Conservation (phyloP, 805 yeast species). For the Yamadazyma kitorensis region DNA sequence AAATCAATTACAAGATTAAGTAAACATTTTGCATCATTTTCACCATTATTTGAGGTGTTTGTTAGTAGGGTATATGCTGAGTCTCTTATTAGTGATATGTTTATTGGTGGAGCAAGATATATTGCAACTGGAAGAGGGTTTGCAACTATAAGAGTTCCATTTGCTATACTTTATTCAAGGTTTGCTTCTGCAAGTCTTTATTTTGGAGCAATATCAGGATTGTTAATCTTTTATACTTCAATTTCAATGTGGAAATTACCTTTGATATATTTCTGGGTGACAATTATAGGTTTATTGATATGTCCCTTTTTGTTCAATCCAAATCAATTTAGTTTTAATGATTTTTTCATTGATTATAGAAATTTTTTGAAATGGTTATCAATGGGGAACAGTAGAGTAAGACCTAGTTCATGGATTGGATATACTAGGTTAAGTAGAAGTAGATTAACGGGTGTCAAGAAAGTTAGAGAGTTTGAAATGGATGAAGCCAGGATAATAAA, state of each 20-base stretch:
- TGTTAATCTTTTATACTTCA: slow-evolving; percentile 55
- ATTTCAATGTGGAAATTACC: slow-evolving; percentile 60
- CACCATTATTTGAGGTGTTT: slow-evolving; percentile 82
- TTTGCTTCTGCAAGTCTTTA: slow-evolving; percentile 67
- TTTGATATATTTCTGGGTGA: slow-evolving; percentile 69
- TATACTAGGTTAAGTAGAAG: slow-evolving; percentile 51
- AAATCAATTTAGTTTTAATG: slow-evolving; percentile 67
- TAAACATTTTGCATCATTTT: slow-evolving; percentile 66
- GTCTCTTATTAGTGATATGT: slow-evolving; percentile 65
- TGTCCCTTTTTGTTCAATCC: slow-evolving; percentile 79
- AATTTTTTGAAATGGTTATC: slow-evolving; percentile 51
- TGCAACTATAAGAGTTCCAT: slow-evolving; percentile 77
- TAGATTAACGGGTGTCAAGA: slow-evolving; percentile 55
- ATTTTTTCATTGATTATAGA: slow-evolving; percentile 68
- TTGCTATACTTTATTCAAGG: slow-evolving; percentile 69
- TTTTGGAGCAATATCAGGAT: slow-evolving; percentile 54
- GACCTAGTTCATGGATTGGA: slow-evolving; percentile 41
- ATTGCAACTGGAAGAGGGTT: slow-evolving; percentile 86
- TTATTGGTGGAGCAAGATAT: slow-evolving; percentile 85
- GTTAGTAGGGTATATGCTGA: slow-evolving; percentile 78
- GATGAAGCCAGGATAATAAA: slow-evolving; percentile 33
- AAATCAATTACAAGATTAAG: slow-evolving; percentile 67
- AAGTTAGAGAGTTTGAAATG: slow-evolving; percentile 30
- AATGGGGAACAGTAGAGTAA: slow-evolving; percentile 46
- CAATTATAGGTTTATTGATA: slow-evolving; percentile 59